These are phyloP conservation scores for Dictyostelium discoideum DNA, from an alignment of 78 protist species.

Conservation along the genomic window DNA sequence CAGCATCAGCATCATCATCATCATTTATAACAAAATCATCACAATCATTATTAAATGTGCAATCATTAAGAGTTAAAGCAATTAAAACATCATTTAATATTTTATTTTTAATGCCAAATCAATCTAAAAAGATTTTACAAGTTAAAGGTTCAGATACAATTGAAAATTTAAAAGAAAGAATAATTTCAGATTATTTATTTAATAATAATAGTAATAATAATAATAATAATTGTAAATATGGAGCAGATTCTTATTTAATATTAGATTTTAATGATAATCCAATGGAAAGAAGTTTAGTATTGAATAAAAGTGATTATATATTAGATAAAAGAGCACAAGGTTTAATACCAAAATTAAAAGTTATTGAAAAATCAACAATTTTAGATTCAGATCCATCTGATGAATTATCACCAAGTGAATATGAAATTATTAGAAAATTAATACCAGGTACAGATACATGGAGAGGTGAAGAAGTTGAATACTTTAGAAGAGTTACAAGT, in stretches of 20 bases:
- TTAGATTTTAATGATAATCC: constrained; percentile 42
- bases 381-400: constrained; percentile 29
- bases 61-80: constrained; percentile 39
- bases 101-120: constrained; percentile 52
- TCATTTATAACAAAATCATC: neutral
- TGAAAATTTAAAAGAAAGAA: constrained; percentile 28
- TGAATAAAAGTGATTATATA: constrained; percentile 49
- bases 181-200: neutral
- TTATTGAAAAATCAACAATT: constrained; percentile 16
- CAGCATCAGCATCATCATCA: constrained; percentile 6
- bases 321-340: constrained; percentile 22
- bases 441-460: constrained; percentile 25
- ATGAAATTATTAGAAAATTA: constrained; percentile 21
- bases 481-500: constrained; percentile 39
- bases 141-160: constrained; percentile 42
- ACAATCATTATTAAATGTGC: neutral
- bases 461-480: constrained; percentile 77
- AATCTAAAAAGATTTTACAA: constrained; percentile 1
- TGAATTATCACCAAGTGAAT: neutral
- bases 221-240: neutral
- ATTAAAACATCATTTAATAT: constrained; percentile 32
- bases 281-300: constrained; percentile 20
- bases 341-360: constrained; percentile 54
- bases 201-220: neutral
- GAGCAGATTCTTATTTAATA: constrained; percentile 39